These are phyloP conservation scores for Alternaria postmessia DNA, from an alignment of 2,329 filamentous ascomycete genomes.

Conservation along the genomic window DNA sequence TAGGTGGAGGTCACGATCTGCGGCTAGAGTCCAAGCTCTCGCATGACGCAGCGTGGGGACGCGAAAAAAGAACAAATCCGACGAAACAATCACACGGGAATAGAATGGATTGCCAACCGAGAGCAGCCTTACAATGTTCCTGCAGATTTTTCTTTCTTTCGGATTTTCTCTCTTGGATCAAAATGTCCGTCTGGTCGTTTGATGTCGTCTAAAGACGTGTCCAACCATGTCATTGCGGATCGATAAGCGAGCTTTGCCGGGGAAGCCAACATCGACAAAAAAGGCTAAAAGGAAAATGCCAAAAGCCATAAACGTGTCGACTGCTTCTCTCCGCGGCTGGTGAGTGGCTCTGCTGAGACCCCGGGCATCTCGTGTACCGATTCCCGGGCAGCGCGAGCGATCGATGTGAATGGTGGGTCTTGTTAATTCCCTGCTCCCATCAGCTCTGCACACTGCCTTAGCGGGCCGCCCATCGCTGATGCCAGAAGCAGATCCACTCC, in stretches of 20 bases:
- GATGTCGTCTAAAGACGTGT: background rate
- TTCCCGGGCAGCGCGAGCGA: slow-evolving; percentile 1
- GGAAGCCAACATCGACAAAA: background rate
- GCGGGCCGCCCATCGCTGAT: slow-evolving; percentile 12
- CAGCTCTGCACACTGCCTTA: slow-evolving; percentile 7
- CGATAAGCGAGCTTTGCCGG: slow-evolving; percentile 11
- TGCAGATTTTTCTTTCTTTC: background rate
- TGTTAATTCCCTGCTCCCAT: background rate
- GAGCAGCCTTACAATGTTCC: background rate
- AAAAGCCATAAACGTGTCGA: background rate
- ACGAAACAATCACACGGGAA: background rate
- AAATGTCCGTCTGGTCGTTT: background rate
- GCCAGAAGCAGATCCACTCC: slow-evolving; percentile 9
- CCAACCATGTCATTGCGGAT: background rate
- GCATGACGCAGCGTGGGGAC: slow-evolving; percentile 9
- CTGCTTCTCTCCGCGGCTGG: background rate
- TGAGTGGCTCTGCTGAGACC: background rate
- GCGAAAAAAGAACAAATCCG: slow-evolving; percentile 5
- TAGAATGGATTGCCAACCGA: background rate
- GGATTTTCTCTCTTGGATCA: background rate
- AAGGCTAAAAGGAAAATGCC: slow-evolving; percentile 1
- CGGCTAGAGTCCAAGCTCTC: background rate
- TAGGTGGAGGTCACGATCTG: slow-evolving; percentile 7
- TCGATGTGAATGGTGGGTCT: background rate
- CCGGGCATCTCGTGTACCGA: background rate